phyloP scores from a whole-genome alignment of 228 moss, liverwort and hornwort genomes.

The Sphagnum fallax region DNA sequence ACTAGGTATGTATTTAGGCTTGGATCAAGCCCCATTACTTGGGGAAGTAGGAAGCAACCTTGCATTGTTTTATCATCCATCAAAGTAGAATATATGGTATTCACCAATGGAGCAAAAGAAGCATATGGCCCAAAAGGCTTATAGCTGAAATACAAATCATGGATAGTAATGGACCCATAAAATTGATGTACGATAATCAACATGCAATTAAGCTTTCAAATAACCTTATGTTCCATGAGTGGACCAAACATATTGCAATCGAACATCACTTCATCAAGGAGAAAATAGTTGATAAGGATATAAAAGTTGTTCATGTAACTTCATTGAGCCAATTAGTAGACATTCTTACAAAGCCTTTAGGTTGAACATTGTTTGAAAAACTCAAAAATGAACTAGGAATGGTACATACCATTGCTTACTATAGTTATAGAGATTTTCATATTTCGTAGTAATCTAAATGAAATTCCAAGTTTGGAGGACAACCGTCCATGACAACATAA shows the following conservation, averaged over 20 bases:
- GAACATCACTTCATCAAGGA: not conserved
- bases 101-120: not conserved
- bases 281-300: not conserved
- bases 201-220: not conserved
- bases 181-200: not conserved
- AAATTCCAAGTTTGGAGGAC: too few species aligned
- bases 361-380: not conserved
- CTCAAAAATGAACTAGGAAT: not conserved
- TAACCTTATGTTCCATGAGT: not conserved
- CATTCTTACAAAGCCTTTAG: conserved; percentile 1
- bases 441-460: too few species aligned
- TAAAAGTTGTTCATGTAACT: not conserved
- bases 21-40: not conserved
- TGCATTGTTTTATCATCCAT: not conserved
- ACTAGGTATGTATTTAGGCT: not conserved
- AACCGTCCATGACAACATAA: too few species aligned
- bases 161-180: not conserved
- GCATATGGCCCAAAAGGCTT: not conserved
- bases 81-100: not conserved
- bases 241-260: not conserved
- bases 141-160: not conserved
- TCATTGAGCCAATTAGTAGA: not conserved
- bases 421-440: too few species aligned
- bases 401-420: not conserved
- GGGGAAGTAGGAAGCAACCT: not conserved